These are phyloP conservation scores for Crithidia brevicula DNA, from an alignment of 208 protist genomes.

Conservation along the genomic window DNA sequence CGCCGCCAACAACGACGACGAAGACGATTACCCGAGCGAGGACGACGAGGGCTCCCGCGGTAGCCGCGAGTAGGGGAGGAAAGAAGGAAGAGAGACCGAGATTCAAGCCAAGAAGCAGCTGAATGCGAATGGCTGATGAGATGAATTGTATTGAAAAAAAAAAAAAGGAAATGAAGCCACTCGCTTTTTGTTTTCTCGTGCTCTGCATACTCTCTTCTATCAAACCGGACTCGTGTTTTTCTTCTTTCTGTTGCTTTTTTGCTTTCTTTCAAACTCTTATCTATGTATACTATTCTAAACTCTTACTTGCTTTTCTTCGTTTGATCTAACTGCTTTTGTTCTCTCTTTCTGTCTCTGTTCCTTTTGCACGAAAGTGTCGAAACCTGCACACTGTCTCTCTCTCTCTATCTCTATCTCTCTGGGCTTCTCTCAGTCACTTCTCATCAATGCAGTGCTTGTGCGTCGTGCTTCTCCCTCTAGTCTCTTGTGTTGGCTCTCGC, in stretches of 20 bases:
- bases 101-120: too few relatives aligned
- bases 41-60: slow-evolving; percentile 26
- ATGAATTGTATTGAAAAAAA: not conserved
- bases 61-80: slow-evolving; percentile 11
- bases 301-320: slow-evolving; percentile 4
- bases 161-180: slow-evolving; percentile 1
- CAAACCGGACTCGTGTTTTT: not conserved
- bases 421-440: too few relatives aligned
- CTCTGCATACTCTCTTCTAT: not conserved
- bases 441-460: too few relatives aligned
- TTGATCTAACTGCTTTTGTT: slow-evolving; percentile 1
- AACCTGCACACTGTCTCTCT: too few relatives aligned
- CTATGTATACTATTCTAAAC: not conserved
- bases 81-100: not conserved
- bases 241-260: slow-evolving; percentile 12
- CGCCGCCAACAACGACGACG: slow-evolving; percentile 2
- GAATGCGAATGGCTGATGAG: not conserved
- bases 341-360: too few relatives aligned
- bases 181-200: not conserved
- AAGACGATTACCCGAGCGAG: slow-evolving; percentile 11
- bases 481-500: too few relatives aligned
- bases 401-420: too few relatives aligned
- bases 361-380: too few relatives aligned
- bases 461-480: too few relatives aligned
- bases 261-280: not conserved